Evolutionary conservation across 2,329 filamentous ascomycete species (phyloP).

Genomic region (Dendrostoma leiphaemia): DNA sequence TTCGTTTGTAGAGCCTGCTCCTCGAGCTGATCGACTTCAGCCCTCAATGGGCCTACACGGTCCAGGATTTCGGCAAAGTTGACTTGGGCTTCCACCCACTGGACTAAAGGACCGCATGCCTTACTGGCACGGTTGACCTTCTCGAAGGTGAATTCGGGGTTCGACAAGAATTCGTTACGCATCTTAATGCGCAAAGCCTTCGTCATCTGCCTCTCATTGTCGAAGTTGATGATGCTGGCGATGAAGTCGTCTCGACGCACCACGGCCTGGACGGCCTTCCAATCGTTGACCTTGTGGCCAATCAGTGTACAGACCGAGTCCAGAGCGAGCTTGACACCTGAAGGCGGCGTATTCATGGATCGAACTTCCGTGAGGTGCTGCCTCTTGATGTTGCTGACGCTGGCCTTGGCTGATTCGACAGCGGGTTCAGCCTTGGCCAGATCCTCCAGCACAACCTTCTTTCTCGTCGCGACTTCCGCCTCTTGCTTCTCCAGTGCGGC

Average conservation of each 20-base stretch:
- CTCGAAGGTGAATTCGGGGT: constrained; percentile 94
- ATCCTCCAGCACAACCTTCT: constrained; percentile 82
- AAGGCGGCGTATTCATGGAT: constrained; percentile 91
- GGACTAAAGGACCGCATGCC: constrained; percentile 92
- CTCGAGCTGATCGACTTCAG: constrained; percentile 85
- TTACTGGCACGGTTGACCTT: constrained; percentile 95
- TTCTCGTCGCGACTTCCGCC: constrained; percentile 77
- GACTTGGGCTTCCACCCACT: constrained; percentile 96
- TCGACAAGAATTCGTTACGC: constrained; percentile 87
- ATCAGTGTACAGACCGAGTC: constrained; percentile 96
- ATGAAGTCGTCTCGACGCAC: constrained; percentile 95
- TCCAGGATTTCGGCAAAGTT: constrained; percentile 97
- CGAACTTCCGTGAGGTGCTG: constrained; percentile 96
- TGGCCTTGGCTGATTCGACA: constrained; percentile 88
- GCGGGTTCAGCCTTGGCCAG: constrained; percentile 90
- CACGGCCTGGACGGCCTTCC: constrained; percentile 87
- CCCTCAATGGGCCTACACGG: constrained; percentile 84
- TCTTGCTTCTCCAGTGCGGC: constrained; percentile 85
- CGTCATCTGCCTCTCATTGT: constrained; percentile 96
- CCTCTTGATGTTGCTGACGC: constrained; percentile 97
- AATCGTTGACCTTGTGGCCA: constrained; percentile 84
- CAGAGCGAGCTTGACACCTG: constrained; percentile 85
- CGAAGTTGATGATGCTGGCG: constrained; percentile 93
- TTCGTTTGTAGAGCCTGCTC: constrained; percentile 88
- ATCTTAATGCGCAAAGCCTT: constrained; percentile 78